Percentiles rank a stretch among this genome's conserved stretches.
phyloP scores from a whole-genome alignment of 2,329 filamentous ascomycete species.

The Rasamsonia emersonii region DNA sequence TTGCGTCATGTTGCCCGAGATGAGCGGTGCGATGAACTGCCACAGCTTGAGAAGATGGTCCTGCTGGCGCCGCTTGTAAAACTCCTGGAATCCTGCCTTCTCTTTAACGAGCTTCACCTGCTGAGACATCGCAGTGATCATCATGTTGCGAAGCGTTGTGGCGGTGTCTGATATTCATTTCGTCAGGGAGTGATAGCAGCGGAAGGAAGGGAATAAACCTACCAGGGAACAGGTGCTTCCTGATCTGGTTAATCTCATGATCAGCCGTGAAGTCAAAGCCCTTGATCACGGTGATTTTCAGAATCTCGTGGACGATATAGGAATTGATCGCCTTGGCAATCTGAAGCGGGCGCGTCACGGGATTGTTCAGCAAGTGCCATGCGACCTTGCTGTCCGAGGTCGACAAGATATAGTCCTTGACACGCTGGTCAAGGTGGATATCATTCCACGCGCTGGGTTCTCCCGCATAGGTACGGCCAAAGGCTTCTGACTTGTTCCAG shows the following conservation, averaged over 20 bases:
- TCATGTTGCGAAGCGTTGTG: background rate
- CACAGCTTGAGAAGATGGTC: constrained; percentile 14
- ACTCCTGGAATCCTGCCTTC: constrained; percentile 17
- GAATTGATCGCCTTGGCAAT: constrained; percentile 22
- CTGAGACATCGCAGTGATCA: constrained; percentile 10
- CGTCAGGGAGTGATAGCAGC: background rate
- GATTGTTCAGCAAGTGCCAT: constrained; percentile 14
- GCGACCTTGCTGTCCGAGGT: constrained; percentile 10
- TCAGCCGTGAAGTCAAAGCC: constrained; percentile 17
- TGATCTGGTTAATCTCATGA: constrained; percentile 14
- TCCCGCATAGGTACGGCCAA: too few species aligned
- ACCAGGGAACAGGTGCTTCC: constrained; percentile 14
- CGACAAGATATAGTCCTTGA: constrained; percentile 15
- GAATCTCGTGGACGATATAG: constrained; percentile 15
- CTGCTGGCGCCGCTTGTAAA: constrained; percentile 13
- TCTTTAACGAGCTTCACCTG: constrained; percentile 14
- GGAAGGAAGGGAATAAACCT: too few species aligned
- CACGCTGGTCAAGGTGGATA: constrained; percentile 9
- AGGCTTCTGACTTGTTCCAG: too few species aligned
- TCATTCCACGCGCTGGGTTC: constrained; percentile 6
- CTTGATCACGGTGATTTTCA: constrained; percentile 16
- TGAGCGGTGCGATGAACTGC: constrained; percentile 15
- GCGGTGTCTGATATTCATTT: background rate
- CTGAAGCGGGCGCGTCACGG: constrained; percentile 14
- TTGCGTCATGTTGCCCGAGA: constrained; percentile 9